A percentile compares a stretch with the other conserved stretches of the same genome.
Evolutionary conservation across 495 filamentous ascomycete species (phyloP).

Genomic region (Echria macrotheca): DNA sequence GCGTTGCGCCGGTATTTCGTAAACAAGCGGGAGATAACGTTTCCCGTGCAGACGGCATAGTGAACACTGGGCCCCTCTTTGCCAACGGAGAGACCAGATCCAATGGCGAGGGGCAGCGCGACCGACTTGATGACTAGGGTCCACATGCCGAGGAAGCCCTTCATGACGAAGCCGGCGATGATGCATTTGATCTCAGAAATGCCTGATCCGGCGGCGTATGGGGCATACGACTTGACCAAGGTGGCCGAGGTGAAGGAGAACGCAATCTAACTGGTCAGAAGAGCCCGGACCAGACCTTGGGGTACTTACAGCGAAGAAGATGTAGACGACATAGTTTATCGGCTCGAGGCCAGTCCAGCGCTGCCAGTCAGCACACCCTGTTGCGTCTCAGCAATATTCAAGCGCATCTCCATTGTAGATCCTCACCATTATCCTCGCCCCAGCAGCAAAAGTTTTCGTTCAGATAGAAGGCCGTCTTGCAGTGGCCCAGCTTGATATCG

Average conservation of each 20-base stretch:
- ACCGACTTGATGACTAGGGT: slow-evolving; percentile 94
- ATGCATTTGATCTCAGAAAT: slow-evolving; percentile 99
- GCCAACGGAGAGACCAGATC: slow-evolving; percentile 89
- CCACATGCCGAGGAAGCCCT: slow-evolving; percentile 90
- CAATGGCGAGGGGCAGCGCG: slow-evolving; percentile 85
- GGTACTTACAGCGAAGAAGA: slow-evolving; percentile 70
- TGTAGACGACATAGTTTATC: slow-evolving; percentile 84
- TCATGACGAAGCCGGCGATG: slow-evolving; percentile 99
- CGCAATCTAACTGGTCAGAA: slow-evolving; percentile 49
- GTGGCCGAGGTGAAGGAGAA: slow-evolving; percentile 79
- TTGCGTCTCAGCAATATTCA: slow-evolving; percentile 21
- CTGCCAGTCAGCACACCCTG: slow-evolving; percentile 86
- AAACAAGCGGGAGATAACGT: slow-evolving; percentile 91
- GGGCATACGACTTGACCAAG: slow-evolving; percentile 88
- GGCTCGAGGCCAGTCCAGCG: slow-evolving; percentile 74
- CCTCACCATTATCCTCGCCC: slow-evolving; percentile 80
- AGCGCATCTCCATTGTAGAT: neutral
- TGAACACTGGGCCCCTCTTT: slow-evolving; percentile 98
- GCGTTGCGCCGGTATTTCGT: slow-evolving; percentile 90
- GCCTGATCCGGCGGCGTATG: slow-evolving; percentile 93
- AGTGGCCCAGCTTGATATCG: slow-evolving; percentile 92
- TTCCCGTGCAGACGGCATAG: slow-evolving; percentile 95
- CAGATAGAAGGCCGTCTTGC: slow-evolving; percentile 90
- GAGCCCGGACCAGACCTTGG: neutral
- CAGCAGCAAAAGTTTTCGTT: slow-evolving; percentile 99